phyloP scores from a whole-genome alignment of 768 basidiomycete species.

The Boletus edulis region DNA sequence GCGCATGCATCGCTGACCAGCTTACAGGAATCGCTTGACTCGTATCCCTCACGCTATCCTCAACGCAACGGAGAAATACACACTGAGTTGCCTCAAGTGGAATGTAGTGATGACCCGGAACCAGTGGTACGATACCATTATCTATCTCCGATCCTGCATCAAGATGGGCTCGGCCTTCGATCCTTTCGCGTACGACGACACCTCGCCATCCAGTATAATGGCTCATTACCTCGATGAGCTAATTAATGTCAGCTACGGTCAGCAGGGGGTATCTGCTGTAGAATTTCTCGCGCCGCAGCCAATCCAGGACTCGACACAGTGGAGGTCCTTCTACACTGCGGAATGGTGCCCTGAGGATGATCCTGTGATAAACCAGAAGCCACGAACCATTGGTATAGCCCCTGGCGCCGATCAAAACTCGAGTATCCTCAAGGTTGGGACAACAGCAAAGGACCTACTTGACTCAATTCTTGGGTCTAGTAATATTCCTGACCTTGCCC shows the following conservation, averaged over 20 bases:
- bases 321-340: slow-evolving; percentile 9
- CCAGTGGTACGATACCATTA: slow-evolving; percentile 24
- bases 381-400: slow-evolving; percentile 26
- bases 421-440: slow-evolving; percentile 1
- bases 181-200: slow-evolving; percentile 20
- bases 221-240: slow-evolving; percentile 21
- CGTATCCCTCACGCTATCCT: slow-evolving; percentile 22
- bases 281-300: slow-evolving; percentile 16
- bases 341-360: slow-evolving; percentile 33
- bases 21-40: slow-evolving; percentile 21
- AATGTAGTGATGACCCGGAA: slow-evolving; percentile 15
- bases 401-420: slow-evolving; percentile 20
- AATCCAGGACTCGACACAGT: slow-evolving; percentile 2
- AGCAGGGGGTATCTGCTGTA: not conserved
- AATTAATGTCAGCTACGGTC: slow-evolving; percentile 7
- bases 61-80: slow-evolving; percentile 23
- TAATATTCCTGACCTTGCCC: not conserved
- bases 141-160: slow-evolving; percentile 23
- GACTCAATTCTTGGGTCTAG: slow-evolving; percentile 25
- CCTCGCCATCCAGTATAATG: slow-evolving; percentile 15
- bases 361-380: slow-evolving; percentile 30
- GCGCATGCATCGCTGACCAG: slow-evolving; percentile 3
- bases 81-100: slow-evolving; percentile 22
- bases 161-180: slow-evolving; percentile 25
- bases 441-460: slow-evolving; percentile 27